Conservation (phyloP, 129 eudicot species). For the Lonicera japonica region DNA sequence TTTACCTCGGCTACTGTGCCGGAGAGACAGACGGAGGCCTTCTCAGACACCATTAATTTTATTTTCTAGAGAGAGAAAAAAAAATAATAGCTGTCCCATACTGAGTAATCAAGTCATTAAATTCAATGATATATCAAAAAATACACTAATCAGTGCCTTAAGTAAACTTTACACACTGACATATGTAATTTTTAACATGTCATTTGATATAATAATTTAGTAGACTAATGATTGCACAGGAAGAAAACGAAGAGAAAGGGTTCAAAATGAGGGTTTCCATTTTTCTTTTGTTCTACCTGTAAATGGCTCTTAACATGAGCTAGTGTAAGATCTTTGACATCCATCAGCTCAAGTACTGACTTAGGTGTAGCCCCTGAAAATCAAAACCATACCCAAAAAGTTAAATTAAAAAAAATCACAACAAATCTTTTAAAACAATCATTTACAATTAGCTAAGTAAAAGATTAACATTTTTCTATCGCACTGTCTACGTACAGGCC, state of each 20-base stretch:
- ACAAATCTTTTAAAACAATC: background rate
- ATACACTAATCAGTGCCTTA: too few species aligned
- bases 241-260: conserved; percentile 15
- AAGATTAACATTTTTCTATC: too few species aligned
- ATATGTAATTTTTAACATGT: too few species aligned
- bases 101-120: too few species aligned
- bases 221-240: too few species aligned
- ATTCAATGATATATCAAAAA: too few species aligned
- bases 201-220: too few species aligned
- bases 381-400: background rate
- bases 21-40: conserved; percentile 56
- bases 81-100: conserved; percentile 14
- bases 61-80: conserved; percentile 16
- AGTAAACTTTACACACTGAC: too few species aligned
- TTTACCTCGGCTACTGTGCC: conserved; percentile 86
- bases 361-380: conserved; percentile 90
- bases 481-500: too few species aligned
- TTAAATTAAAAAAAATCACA: background rate
- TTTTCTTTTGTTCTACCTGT: conserved; percentile 46
- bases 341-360: conserved; percentile 91
- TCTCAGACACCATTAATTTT: conserved; percentile 13
- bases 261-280: background rate
- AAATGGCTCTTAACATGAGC: conserved; percentile 96
- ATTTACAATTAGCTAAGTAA: background rate
- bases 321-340: conserved; percentile 90